Evolutionary conservation across 2,329 filamentous ascomycete genomes (phyloP).

Genomic region (Colletotrichum incanum): DNA sequence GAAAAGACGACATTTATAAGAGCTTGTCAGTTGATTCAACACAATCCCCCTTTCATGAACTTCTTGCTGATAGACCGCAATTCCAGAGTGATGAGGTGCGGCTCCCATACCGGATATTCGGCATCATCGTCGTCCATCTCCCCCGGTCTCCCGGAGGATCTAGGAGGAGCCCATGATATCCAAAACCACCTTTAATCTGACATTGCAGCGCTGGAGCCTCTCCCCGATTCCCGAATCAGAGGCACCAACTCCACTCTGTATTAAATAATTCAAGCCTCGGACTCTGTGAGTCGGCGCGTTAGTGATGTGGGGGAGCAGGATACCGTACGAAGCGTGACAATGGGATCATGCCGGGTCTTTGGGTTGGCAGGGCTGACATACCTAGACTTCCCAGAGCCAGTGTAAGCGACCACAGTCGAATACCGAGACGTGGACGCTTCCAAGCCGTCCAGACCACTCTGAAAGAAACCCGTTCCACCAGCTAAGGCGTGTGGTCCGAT

Average conservation of each 20-base stretch:
- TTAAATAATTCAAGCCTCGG: slow-evolving; percentile 23
- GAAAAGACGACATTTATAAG: slow-evolving; percentile 20
- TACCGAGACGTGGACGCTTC: not conserved
- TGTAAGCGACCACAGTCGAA: not conserved
- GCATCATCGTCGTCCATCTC: slow-evolving; percentile 17
- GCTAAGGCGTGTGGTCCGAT: not conserved
- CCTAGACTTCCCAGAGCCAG: not conserved
- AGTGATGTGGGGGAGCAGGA: slow-evolving; percentile 5
- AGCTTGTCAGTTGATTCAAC: not conserved
- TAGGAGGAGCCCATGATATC: slow-evolving; percentile 27
- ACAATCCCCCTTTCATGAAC: not conserved
- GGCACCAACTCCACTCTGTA: not conserved
- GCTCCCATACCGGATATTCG: slow-evolving; percentile 17
- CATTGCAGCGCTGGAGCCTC: slow-evolving; percentile 15
- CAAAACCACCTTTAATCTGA: slow-evolving; percentile 21
- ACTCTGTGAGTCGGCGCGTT: slow-evolving; percentile 23
- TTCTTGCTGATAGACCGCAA: not conserved
- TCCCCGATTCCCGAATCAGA: slow-evolving; percentile 10
- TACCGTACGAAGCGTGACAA: not conserved
- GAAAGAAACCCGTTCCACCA: not conserved
- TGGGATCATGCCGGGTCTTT: slow-evolving; percentile 3
- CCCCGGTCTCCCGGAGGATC: not conserved
- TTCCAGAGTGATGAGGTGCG: slow-evolving; percentile 1
- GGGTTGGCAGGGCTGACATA: slow-evolving; percentile 13
- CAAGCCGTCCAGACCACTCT: not conserved